Percentiles rank a stretch among this genome's conserved stretches.
phyloP scores from a whole-genome alignment of 305 asterid species.

The Ajuga reptans region DNA sequence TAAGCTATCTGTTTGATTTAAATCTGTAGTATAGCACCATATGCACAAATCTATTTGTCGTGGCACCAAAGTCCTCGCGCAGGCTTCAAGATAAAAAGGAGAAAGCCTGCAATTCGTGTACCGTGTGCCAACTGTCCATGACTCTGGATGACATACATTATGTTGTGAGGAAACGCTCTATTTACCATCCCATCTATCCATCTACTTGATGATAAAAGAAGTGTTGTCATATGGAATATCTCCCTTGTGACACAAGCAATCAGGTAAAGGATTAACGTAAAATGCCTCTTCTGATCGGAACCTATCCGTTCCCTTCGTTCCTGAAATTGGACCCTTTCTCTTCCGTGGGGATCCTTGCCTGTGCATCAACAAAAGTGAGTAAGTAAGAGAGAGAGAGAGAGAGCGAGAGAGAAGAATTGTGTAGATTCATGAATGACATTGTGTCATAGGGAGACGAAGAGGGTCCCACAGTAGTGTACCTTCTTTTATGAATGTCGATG shows the following conservation, averaged over 20 bases:
- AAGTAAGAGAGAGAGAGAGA: too few relatives aligned
- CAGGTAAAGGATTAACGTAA: slow-evolving; percentile 87
- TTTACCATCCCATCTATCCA: neutral
- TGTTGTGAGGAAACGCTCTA: neutral
- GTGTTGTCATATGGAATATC: slow-evolving; percentile 16
- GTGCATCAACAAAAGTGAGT: slow-evolving; percentile 20
- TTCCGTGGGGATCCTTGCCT: slow-evolving; percentile 96
- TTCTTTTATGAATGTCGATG: slow-evolving; percentile 56
- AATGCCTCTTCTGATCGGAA: slow-evolving; percentile 91
- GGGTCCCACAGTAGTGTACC: slow-evolving; percentile 37
- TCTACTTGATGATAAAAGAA: slow-evolving; percentile 32
- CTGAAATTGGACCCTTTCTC: slow-evolving; percentile 89
- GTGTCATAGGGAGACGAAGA: too few relatives aligned
- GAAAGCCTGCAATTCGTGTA: neutral
- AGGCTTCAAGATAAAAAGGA: slow-evolving; percentile 15
- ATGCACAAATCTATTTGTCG: neutral
- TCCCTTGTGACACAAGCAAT: slow-evolving; percentile 68
- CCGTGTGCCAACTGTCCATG: neutral
- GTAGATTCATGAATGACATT: too few relatives aligned
- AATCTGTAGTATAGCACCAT: neutral
- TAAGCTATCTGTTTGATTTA: neutral
- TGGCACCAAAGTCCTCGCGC: slow-evolving; percentile 14
- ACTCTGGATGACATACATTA: neutral
- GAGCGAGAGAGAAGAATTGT: too few relatives aligned
- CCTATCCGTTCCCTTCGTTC: slow-evolving; percentile 83